Percentiles rank a stretch among this genome's conserved stretches.
Conservation (phyloP, 2,329 filamentous ascomycete species). For the Fusarium ramigenum region DNA sequence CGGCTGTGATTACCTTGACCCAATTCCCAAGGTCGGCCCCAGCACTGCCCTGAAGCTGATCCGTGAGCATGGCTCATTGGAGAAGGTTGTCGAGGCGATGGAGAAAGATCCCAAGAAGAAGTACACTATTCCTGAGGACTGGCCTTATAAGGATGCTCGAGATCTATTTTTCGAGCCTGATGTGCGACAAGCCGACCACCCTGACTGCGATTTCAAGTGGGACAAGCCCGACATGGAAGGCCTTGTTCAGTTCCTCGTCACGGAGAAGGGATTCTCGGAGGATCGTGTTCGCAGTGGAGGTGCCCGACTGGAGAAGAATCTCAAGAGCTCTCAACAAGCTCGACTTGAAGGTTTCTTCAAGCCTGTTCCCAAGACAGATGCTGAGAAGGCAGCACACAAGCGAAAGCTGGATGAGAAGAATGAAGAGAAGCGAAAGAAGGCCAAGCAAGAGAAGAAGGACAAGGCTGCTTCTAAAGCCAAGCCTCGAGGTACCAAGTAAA, state of each 20-base stretch:
- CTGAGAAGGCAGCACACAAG: conserved; percentile 86
- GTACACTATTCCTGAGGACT: conserved; percentile 91
- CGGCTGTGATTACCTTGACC: conserved; percentile 97
- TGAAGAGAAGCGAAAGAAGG: conserved; percentile 93
- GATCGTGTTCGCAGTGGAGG: conserved; percentile 87
- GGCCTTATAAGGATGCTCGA: conserved; percentile 92
- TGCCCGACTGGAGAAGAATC: conserved; percentile 83
- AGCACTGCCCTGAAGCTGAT: conserved; percentile 93
- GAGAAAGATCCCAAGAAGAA: conserved; percentile 81
- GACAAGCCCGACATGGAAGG: conserved; percentile 91
- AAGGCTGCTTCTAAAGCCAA: conserved; percentile 93
- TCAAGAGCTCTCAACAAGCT: conserved; percentile 90
- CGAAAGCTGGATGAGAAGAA: conserved; percentile 93
- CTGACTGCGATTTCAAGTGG: conserved; percentile 97
- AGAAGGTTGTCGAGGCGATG: conserved; percentile 85
- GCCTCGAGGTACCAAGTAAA: conserved; percentile 68
- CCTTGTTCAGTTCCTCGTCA: conserved; percentile 87
- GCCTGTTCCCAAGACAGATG: conserved; percentile 85
- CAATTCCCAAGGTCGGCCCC: conserved; percentile 93
- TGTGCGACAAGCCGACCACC: conserved; percentile 82
- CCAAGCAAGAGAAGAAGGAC: conserved; percentile 93
- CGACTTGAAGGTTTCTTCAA: conserved; percentile 98
- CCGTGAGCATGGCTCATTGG: conserved; percentile 87
- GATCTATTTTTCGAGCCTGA: conserved; percentile 92
- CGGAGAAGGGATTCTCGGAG: conserved; percentile 96